Evolutionary conservation across 2,329 filamentous ascomycete species (phyloP).

Genomic region (Metarhizium rileyi): DNA sequence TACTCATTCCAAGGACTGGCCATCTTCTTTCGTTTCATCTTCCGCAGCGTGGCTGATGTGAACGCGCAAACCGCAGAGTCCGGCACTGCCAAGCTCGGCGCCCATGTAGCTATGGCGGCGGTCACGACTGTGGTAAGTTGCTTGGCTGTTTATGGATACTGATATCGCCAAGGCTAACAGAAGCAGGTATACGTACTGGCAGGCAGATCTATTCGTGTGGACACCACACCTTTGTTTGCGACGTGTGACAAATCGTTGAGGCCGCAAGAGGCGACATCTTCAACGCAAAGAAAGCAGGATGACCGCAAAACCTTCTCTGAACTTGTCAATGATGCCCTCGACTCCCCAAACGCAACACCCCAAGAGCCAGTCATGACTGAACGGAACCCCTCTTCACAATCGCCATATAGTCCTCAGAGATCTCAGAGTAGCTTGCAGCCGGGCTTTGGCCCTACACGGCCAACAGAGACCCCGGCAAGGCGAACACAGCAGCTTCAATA

Average conservation of each 20-base stretch:
- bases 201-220: conserved; percentile 39
- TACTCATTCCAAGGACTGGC: conserved; percentile 56
- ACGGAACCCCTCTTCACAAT: conserved; percentile 11
- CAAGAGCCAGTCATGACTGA: conserved; percentile 9
- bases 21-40: conserved; percentile 43
- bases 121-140: conserved; percentile 44
- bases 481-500: conserved; percentile 20
- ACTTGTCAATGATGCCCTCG: conserved; percentile 22
- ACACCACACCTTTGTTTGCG: conserved; percentile 45
- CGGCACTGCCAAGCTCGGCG: conserved; percentile 33
- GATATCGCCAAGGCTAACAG: conserved; percentile 13
- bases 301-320: conserved; percentile 35
- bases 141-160: neutral
- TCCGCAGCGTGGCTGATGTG: conserved; percentile 32
- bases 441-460: conserved; percentile 5
- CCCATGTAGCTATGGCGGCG: conserved; percentile 44
- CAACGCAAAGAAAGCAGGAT: conserved; percentile 17
- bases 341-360: conserved; percentile 13
- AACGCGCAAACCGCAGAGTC: conserved; percentile 28
- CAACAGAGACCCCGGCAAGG: conserved; percentile 11
- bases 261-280: conserved; percentile 15
- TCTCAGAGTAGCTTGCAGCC: conserved; percentile 4
- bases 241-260: conserved; percentile 14
- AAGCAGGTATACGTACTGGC: conserved; percentile 35
- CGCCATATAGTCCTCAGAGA: neutral